A percentile compares a stretch with the other conserved stretches of the same genome.
These are phyloP conservation scores for Auricularia sp. DNA, from an alignment of 768 basidiomycete species.

Conservation along the genomic window DNA sequence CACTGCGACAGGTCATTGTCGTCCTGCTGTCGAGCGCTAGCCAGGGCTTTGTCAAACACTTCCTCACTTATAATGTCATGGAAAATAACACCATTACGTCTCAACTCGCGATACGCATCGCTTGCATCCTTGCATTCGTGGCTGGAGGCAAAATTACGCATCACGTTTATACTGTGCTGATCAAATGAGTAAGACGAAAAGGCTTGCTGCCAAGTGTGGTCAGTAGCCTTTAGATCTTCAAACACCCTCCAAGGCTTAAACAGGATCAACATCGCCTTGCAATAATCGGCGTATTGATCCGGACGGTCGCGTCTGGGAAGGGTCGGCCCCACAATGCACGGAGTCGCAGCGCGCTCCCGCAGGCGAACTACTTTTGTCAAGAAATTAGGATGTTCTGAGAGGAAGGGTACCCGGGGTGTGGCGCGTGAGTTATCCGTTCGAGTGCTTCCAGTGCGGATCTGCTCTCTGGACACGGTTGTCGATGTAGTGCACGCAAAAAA, in stretches of 20 bases:
- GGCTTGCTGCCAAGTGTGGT: background rate
- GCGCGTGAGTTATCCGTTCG: background rate
- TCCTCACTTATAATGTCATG: background rate
- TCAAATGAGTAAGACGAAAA: background rate
- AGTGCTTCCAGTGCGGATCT: too few relatives aligned
- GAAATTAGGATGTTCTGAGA: background rate
- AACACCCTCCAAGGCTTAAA: background rate
- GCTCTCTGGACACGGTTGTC: too few relatives aligned
- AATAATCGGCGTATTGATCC: background rate
- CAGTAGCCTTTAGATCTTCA: background rate
- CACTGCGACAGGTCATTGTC: background rate
- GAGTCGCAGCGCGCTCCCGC: background rate
- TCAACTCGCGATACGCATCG: background rate
- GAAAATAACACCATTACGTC: background rate
- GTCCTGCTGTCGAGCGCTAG: background rate
- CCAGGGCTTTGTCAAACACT: background rate
- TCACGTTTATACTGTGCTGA: background rate
- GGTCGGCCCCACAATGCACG: background rate
- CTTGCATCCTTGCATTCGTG: background rate
- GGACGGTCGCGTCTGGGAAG: background rate
- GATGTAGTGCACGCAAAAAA: too few relatives aligned
- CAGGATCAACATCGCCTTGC: background rate
- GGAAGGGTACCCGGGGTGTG: background rate
- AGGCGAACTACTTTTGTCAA: background rate
- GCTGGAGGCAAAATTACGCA: background rate